Evolutionary conservation across 148 eudicot genomes (phyloP).

Genomic region (Camellia granthamiana): DNA sequence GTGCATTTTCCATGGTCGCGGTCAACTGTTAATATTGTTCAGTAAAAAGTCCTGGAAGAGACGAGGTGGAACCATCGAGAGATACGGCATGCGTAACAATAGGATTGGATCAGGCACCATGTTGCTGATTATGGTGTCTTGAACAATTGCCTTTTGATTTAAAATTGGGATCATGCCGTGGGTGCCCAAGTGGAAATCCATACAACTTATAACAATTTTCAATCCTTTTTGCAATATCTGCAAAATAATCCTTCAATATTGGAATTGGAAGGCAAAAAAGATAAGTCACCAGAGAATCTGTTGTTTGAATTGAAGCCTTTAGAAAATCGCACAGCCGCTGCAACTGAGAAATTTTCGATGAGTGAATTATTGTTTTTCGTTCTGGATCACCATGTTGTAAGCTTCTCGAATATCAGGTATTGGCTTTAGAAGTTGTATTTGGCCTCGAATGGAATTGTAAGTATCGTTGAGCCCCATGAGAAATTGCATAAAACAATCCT

Average conservation of each 20-base stretch:
- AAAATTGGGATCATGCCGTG: neutral
- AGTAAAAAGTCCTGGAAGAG: too few species aligned
- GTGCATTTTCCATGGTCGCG: too few species aligned
- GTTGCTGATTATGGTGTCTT: too few species aligned
- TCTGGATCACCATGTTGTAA: neutral
- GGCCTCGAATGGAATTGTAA: too few species aligned
- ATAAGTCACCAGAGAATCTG: too few species aligned
- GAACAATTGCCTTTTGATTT: neutral
- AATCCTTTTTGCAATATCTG: neutral
- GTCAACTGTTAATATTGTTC: too few species aligned
- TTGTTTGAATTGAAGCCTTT: neutral
- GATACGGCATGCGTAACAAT: too few species aligned
- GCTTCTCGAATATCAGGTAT: neutral
- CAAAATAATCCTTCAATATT: neutral
- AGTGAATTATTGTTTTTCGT: neutral
- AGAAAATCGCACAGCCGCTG: neutral
- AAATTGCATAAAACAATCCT: neutral
- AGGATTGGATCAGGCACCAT: too few species aligned
- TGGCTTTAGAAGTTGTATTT: neutral
- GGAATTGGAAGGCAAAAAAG: neutral
- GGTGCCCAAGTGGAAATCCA: neutral
- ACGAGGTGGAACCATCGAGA: too few species aligned
- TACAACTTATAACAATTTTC: neutral
- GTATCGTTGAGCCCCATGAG: neutral
- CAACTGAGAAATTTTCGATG: too few species aligned